Percentiles rank a stretch among this genome's conserved stretches.
These are phyloP conservation scores for Microdochium trichocladiopsis DNA, from an alignment of 2,329 filamentous ascomycete genomes.

Conservation along the genomic window DNA sequence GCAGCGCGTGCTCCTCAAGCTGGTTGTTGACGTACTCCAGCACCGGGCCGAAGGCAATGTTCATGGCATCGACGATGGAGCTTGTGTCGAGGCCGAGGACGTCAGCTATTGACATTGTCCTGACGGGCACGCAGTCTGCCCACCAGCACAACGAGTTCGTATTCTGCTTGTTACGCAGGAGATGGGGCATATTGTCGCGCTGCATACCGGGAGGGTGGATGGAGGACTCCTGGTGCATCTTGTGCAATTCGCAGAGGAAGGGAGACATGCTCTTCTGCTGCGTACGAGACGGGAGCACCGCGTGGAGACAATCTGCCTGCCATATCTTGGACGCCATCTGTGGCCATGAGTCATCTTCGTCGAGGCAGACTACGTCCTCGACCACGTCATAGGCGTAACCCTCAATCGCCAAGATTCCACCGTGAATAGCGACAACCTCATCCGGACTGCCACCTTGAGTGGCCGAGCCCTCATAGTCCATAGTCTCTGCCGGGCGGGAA, in stretches of 20 bases:
- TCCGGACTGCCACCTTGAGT: neutral
- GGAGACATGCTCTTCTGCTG: neutral
- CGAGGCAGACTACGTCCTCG: neutral
- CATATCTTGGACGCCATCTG: neutral
- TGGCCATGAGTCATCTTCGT: neutral
- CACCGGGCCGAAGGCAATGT: neutral
- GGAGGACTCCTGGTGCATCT: neutral
- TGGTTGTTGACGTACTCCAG: neutral
- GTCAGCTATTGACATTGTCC: neutral
- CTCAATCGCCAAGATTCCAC: neutral
- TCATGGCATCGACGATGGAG: neutral
- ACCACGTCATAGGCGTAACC: neutral
- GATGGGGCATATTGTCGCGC: neutral
- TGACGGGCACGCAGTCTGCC: neutral
- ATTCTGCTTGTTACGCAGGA: neutral
- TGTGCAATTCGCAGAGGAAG: neutral
- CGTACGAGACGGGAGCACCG: neutral
- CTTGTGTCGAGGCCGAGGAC: neutral
- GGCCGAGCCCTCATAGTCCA: neutral
- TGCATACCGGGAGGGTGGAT: neutral
- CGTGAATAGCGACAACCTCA: neutral
- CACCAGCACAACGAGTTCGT: neutral
- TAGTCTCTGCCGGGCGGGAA: neutral
- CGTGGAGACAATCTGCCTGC: neutral
- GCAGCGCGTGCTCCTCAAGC: neutral